These are phyloP conservation scores for Suillus luteus DNA, from an alignment of 768 basidiomycete genomes.

Conservation along the genomic window DNA sequence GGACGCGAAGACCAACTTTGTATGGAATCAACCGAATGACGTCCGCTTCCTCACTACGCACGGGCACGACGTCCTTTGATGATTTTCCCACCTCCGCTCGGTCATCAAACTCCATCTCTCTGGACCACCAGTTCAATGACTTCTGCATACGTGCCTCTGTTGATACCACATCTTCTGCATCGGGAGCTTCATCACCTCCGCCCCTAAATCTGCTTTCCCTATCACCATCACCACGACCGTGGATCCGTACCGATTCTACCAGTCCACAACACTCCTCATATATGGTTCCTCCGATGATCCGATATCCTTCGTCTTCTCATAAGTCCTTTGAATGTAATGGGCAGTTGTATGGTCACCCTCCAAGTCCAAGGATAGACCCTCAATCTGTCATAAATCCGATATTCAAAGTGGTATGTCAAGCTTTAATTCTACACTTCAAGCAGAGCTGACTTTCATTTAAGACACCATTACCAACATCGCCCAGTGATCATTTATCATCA, in stretches of 20 bases:
- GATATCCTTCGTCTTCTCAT: conserved; percentile 41
- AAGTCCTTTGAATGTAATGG: conserved; percentile 55
- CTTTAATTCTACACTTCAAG: conserved; percentile 1
- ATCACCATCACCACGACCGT: conserved; percentile 63
- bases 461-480: conserved; percentile 56
- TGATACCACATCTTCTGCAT: conserved; percentile 55
- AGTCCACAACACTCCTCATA: conserved; percentile 36
- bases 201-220: conserved; percentile 75
- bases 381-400: conserved; percentile 82
- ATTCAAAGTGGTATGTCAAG: conserved; percentile 81
- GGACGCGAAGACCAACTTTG: conserved; percentile 62
- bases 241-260: conserved; percentile 49
- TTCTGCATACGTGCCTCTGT: conserved; percentile 73
- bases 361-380: conserved; percentile 60
- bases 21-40: conserved; percentile 75
- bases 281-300: conserved; percentile 37
- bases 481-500: conserved; percentile 39
- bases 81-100: conserved; percentile 74
- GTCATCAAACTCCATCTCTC: conserved; percentile 77
- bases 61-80: conserved; percentile 58
- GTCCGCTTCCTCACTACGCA: conserved; percentile 71
- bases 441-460: conserved; percentile 28
- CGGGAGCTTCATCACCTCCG: conserved; percentile 72
- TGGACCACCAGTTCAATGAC: conserved; percentile 77
- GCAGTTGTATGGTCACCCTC: conserved; percentile 54